These are phyloP conservation scores for Boletus subparvulus DNA, from an alignment of 768 basidiomycete species.

Conservation along the genomic window DNA sequence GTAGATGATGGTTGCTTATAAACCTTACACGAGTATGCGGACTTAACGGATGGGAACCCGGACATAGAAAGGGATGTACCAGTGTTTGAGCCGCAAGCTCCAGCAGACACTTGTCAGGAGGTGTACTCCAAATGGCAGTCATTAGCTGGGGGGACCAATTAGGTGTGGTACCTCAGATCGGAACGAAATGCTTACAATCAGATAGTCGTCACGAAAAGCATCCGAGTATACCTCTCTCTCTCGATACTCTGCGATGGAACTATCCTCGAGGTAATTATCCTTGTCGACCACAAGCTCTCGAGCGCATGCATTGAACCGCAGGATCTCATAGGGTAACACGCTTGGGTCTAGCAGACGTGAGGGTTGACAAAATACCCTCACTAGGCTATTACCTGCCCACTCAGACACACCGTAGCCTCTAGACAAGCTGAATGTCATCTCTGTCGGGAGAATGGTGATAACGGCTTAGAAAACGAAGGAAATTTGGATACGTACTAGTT, in stretches of 20 bases:
- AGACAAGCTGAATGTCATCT: conserved; percentile 80
- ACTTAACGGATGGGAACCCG: not conserved
- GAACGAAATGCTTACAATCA: conserved; percentile 51
- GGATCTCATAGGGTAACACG: conserved; percentile 68
- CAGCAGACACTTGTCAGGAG: conserved; percentile 63
- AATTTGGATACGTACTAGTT: conserved; percentile 64
- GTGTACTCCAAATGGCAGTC: conserved; percentile 81
- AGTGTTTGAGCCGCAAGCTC: conserved; percentile 48
- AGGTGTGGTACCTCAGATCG: not conserved
- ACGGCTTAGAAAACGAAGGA: conserved; percentile 49
- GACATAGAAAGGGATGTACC: conserved; percentile 31
- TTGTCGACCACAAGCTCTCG: conserved; percentile 42
- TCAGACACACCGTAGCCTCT: conserved; percentile 60
- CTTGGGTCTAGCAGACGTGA: conserved; percentile 57
- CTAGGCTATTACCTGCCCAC: conserved; percentile 69
- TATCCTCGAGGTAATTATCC: conserved; percentile 24
- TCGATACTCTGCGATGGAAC: conserved; percentile 56
- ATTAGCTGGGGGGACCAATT: conserved; percentile 51
- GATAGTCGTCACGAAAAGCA: conserved; percentile 70
- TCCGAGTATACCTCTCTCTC: conserved; percentile 58
- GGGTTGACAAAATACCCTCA: conserved; percentile 65
- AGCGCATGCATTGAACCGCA: conserved; percentile 72
- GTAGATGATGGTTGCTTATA: conserved; percentile 71
- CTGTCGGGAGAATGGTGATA: conserved; percentile 56
- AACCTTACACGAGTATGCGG: conserved; percentile 51